Evolutionary conservation across 129 eudicot genomes (phyloP), one percentile per base, ranked within the genome.

Genomic region (Apium graveolens): DNA sequence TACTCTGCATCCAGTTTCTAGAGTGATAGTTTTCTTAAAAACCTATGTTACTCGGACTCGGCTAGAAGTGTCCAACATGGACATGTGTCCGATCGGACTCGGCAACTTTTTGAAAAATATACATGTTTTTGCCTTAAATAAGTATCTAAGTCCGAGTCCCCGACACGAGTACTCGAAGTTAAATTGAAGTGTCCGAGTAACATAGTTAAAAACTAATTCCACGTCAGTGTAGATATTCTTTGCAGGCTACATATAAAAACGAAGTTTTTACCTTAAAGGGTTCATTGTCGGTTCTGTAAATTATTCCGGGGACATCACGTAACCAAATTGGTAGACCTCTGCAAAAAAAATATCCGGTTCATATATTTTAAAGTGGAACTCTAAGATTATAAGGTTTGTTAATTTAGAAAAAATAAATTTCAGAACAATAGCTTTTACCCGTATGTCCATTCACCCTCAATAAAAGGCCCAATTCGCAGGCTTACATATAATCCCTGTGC

Each of bases 321-420:
- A 94, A 87, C 98, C 98, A 94, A 86, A 91, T 86, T 42, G 98
- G 98, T 12, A 94, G 73, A 11, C 98, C 98, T 83, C 98, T 94
- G 85, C 81, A 83, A 38, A 76, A 12, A 11, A 3, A 82, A 43
- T n/a, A n/a, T n/a, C 24, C 35, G 27, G 17, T 73, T 65, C 26
- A 37, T 42, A 16, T 3, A 44, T 80, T 27, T 29, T 13, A 18
- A 27, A 10, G 14, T 44, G 14, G 31, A 73, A 44, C 21, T 62
- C 1, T 2, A 73, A 26, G 20, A 21, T 29, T 44, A n/a, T n/a
- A 60, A 21, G 68, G 68, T 9, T 26, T n/a, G 13, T n/a, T 27
- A 5, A 27, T 63, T 63, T 27, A 44, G 13, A 12, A 27, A 27
- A 12, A 27, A 27, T 11, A 78, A 32, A 68, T n/a, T n/a, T n/a